A percentile compares a stretch with the other conserved stretches of the same genome.
phyloP scores from a whole-genome alignment of 148 eudicot genomes.

The Heliosperma pusillum region DNA sequence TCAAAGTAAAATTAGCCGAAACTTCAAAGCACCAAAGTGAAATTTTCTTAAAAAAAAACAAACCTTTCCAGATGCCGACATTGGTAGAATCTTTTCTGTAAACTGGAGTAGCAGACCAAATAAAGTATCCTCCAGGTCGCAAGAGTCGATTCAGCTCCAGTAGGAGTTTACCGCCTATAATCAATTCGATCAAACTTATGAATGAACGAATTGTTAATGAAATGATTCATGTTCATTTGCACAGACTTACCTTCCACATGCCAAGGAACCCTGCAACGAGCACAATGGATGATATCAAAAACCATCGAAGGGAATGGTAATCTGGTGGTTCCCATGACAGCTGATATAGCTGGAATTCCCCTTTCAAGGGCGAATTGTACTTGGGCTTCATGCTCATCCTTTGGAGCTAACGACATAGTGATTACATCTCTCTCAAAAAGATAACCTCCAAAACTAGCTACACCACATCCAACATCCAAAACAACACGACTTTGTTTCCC shows the following conservation, averaged over 20 bases:
- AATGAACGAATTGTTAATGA: neutral
- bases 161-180: constrained; percentile 57
- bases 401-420: constrained; percentile 70
- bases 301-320: constrained; percentile 54
- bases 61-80: constrained; percentile 57
- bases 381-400: constrained; percentile 79
- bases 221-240: neutral
- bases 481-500: constrained; percentile 50
- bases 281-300: constrained; percentile 68
- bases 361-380: constrained; percentile 74
- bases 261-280: constrained; percentile 75
- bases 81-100: constrained; percentile 46
- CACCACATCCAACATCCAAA: constrained; percentile 72
- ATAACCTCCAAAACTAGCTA: constrained; percentile 76
- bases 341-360: constrained; percentile 68
- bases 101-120: constrained; percentile 81
- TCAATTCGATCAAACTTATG: neutral
- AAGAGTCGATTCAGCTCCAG: constrained; percentile 66
- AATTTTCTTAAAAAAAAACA: constrained; percentile 1
- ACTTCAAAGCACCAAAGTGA: neutral
- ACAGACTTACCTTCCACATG: constrained; percentile 52
- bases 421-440: constrained; percentile 67
- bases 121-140: constrained; percentile 63
- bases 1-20: neutral
- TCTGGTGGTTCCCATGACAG: constrained; percentile 66